Base-by-base conservation (phyloP, 495 filamentous ascomycete species). In the Podospora bellae-mahoneyi region DNA sequence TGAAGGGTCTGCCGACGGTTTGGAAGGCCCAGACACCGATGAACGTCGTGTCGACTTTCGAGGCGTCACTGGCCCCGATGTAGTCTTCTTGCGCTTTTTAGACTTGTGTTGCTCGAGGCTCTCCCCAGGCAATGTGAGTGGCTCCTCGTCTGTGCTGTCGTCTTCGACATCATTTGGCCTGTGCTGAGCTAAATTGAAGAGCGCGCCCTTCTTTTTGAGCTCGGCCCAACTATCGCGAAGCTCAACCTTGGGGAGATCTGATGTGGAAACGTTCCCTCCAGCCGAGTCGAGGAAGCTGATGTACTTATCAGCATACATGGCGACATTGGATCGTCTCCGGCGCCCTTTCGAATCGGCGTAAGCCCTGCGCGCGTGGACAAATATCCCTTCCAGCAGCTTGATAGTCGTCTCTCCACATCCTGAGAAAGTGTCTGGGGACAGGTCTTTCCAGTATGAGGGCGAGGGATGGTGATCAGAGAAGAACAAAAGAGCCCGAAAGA, bases 401-500 rank as follows among this genome's bases (percentile, higher is more conserved):
- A 58, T 20, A n/a, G 18, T 58, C n/a, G 2, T n/a, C 10, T 58
- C 18, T 9, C 55, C 55, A 18, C 7, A 19, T 2, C 19, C 15
- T 16, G 39, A 48, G 9, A 48, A 48, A 2, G 39, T 48, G 13
- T 48, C 39, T 48, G 39, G 39, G 9, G 39, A 48, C 15, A 48
- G 15, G 3, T 13, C 9, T 48, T 6, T 16, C 9, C 15, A 48
- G 39, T 48, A 48, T 6, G 7, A 10, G 5, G 39, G 1, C 0
- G 20, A 1, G 3, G 3, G 2, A 6, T 39, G 61, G 6, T 0
- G 27, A 7, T 57, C 66, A 5, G 32, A 19, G 61, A 54, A 72
- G 55, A 56, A 57, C 0, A 66, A 0, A 55, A 72, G 63, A 2
- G 60, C 66, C 7, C 53, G 64, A 16, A 72, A 72, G 0, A 44